Percentiles rank a stretch among this genome's conserved stretches.
Conservation (phyloP, 1,284 basidiomycete species). For the Heimioporus retisporus region DNA sequence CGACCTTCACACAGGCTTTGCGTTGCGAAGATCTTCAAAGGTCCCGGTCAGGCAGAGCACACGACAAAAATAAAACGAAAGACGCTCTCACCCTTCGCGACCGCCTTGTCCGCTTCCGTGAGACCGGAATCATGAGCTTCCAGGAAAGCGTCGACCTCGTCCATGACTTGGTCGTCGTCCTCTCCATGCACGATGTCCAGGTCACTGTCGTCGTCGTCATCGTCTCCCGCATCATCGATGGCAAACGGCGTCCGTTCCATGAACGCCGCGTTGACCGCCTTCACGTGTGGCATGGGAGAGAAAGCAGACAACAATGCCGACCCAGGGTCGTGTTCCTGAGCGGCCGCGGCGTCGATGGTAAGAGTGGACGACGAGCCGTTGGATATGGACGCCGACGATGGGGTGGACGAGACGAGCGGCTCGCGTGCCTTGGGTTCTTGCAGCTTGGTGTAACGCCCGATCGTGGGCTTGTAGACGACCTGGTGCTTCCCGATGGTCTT, state of each 20-base stretch:
- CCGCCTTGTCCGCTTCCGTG: slow-evolving; percentile 85
- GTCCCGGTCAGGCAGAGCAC: slow-evolving; percentile 10
- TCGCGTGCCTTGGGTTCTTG: slow-evolving; percentile 92
- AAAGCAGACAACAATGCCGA: slow-evolving; percentile 49
- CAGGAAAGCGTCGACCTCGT: slow-evolving; percentile 94
- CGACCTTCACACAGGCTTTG: slow-evolving; percentile 60
- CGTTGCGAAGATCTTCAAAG: slow-evolving; percentile 67
- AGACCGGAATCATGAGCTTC: slow-evolving; percentile 92
- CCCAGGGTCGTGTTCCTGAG: slow-evolving; percentile 37
- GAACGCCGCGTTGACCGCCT: slow-evolving; percentile 84
- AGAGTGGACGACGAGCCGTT: slow-evolving; percentile 50
- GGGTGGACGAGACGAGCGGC: slow-evolving; percentile 79
- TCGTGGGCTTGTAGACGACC: slow-evolving; percentile 83
- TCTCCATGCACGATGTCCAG: slow-evolving; percentile 73
- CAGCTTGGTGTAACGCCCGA: slow-evolving; percentile 85
- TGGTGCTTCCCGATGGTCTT: slow-evolving; percentile 94
- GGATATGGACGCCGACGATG: slow-evolving; percentile 56
- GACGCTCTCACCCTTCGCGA: slow-evolving; percentile 73
- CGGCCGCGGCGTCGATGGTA: slow-evolving; percentile 43
- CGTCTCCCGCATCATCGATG: slow-evolving; percentile 85
- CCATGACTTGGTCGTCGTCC: slow-evolving; percentile 85
- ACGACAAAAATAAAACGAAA: neutral
- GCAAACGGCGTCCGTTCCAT: slow-evolving; percentile 94
- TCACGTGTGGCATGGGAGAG: slow-evolving; percentile 73
- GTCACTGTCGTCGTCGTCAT: slow-evolving; percentile 78